Conservation (phyloP, 2,329 filamentous ascomycete species). For the Pseudogymnoascus sp. region DNA sequence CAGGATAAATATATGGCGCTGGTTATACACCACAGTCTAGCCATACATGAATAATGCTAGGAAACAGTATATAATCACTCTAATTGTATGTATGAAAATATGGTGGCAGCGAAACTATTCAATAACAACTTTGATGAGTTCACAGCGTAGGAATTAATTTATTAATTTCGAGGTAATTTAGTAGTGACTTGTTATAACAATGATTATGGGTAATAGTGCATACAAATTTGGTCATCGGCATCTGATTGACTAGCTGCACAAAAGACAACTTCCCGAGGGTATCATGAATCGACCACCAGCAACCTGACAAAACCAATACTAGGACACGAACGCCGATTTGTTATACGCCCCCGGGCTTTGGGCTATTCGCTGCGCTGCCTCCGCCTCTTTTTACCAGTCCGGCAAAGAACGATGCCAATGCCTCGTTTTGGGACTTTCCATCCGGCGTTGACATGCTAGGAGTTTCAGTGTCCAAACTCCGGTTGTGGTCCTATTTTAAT, state of each 20-base stretch:
- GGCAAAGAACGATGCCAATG: constrained; percentile 51
- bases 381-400: constrained; percentile 47
- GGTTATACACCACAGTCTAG: too few species aligned
- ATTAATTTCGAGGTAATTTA: neutral
- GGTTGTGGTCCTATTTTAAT: constrained; percentile 12
- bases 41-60: too few species aligned
- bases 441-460: constrained; percentile 28
- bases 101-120: too few species aligned
- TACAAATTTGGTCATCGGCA: neutral
- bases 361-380: constrained; percentile 21
- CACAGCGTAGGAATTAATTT: neutral
- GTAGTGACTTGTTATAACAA: neutral
- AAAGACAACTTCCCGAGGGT: neutral
- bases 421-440: constrained; percentile 49
- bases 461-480: constrained; percentile 28
- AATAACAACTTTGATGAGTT: neutral
- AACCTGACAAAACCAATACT: neutral
- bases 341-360: constrained; percentile 20
- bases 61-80: too few species aligned
- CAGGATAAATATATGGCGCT: too few species aligned
- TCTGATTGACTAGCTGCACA: neutral
- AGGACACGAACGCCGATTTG: neutral
- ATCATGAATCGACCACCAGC: neutral
- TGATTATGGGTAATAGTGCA: neutral
- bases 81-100: too few species aligned